Evolutionary conservation across 108 stramenopile species (phyloP), one percentile per base, ranked within the genome.

Genomic region (Pseudonitzschia delicatissima): DNA sequence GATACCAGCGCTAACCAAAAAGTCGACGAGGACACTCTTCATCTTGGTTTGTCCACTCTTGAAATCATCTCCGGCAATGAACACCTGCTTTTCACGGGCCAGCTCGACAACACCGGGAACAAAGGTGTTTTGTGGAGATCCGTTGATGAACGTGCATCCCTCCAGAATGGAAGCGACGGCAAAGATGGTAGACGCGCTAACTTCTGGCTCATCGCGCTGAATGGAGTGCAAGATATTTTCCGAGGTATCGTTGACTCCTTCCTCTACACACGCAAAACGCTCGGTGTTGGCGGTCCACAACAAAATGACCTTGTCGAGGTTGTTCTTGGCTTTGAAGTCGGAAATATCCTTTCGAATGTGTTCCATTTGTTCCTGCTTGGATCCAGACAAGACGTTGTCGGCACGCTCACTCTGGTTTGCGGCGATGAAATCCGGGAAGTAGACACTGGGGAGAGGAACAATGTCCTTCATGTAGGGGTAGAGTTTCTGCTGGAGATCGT

Each of bases 231-330:
- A 71, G 33, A 99, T 69, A 53, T 92, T 87, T 18, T 92, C 91
- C 5, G 94, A 88, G 5, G 95, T 96, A 74, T 97, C 96, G 77
- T 99, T 96, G 52, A 97, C 80, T 27, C 96, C 98, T 57, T 86
- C 93, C 69, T 90, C 90, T 25, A 99, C 79, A 42, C 87, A 91
- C 12, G 94, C 81, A 62, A 96, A 99, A 28, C 98, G 93, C 67
- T 99, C 98, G 15, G 98, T 99, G 81, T 97, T 99, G 78, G 98
- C 98, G 27, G 98, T 96, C 98, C 98, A 99, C 50, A 98, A 74
- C 12, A 99, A 63, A 59, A 98, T 90, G 26, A 98, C 96, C 76
- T 96, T 90, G 71, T 99, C 96, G 32, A 98, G 77, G 7, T 69
- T 65, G 67, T 97, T 87, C 39, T 79, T 69, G 36, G 64, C 57